A percentile compares a stretch with the other conserved stretches of the same genome.
Evolutionary conservation across 345 rosid species (phyloP).

Genomic region (Eucalyptus virginea): DNA sequence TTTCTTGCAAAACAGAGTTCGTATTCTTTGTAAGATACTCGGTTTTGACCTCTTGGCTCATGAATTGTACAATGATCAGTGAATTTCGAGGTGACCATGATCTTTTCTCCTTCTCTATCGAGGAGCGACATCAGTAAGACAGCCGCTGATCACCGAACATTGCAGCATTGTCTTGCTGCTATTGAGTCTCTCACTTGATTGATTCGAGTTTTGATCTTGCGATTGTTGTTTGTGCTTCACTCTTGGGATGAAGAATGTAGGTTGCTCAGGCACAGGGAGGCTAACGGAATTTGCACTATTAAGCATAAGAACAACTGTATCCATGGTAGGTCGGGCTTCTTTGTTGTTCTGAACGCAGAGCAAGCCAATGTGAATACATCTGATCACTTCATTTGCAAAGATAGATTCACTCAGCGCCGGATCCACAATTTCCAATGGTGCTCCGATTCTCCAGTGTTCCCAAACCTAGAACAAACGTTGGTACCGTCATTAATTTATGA

Average conservation of each 20-base stretch:
- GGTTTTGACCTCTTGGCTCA: not conserved
- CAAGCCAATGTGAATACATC: not conserved
- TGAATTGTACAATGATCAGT: not conserved
- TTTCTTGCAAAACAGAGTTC: not conserved
- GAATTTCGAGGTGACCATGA: not conserved
- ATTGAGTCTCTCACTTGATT: not conserved
- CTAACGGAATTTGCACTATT: not conserved
- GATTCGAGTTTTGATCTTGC: not conserved
- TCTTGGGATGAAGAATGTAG: not conserved
- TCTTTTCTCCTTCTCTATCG: not conserved
- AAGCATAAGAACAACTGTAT: slow-evolving; percentile 2
- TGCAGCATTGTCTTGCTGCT: not conserved
- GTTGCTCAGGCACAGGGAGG: not conserved
- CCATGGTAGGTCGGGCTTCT: slow-evolving; percentile 6
- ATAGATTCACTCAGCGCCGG: not conserved
- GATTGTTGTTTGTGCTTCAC: not conserved
- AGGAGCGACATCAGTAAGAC: not conserved
- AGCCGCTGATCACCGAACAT: not conserved
- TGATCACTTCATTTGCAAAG: not conserved
- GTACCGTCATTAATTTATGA: not conserved
- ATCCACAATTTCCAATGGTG: not conserved
- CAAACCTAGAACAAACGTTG: not conserved
- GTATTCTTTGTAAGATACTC: not conserved
- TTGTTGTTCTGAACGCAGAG: not conserved
- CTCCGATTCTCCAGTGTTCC: not conserved